Conservation (phyloP, 192 early-diverging fungal species). For the Podila epicladia region DNA sequence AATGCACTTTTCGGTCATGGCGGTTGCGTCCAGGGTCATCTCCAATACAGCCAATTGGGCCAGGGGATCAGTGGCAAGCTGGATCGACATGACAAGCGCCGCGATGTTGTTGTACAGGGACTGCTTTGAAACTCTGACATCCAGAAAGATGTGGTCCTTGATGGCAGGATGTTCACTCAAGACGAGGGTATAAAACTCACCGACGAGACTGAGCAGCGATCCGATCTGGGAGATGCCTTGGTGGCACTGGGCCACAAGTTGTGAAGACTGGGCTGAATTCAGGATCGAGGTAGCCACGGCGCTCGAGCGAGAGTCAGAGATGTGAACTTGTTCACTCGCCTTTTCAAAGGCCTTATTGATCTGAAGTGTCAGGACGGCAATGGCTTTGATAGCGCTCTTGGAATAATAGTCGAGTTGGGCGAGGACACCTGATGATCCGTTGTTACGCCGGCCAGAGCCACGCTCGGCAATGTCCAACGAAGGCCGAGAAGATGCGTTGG, state of each 20-base stretch:
- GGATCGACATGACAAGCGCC: constrained; percentile 65
- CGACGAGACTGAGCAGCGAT: constrained; percentile 38
- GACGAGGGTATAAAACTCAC: constrained; percentile 48
- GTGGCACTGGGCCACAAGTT: constrained; percentile 46
- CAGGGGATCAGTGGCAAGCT: constrained; percentile 64
- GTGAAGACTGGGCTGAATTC: constrained; percentile 44
- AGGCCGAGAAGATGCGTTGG: constrained; percentile 14
- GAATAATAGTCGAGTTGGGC: constrained; percentile 47
- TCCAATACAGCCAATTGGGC: constrained; percentile 62
- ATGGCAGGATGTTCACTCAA: constrained; percentile 34
- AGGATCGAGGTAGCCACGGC: constrained; percentile 29
- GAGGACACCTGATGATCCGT: constrained; percentile 15
- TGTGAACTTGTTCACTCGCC: constrained; percentile 3
- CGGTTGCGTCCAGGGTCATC: constrained; percentile 58
- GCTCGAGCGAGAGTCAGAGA: constrained; percentile 12
- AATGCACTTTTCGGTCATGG: constrained; percentile 64
- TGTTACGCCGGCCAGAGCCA: neutral
- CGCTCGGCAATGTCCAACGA: constrained; percentile 6
- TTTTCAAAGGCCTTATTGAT: constrained; percentile 38
- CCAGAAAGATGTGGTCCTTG: constrained; percentile 52
- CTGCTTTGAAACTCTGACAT: constrained; percentile 72
- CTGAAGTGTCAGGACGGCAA: constrained; percentile 23
- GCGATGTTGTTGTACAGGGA: constrained; percentile 74
- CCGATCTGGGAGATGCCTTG: constrained; percentile 52
- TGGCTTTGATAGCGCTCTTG: constrained; percentile 41